Conservation (phyloP, 2,329 filamentous ascomycete species). For the Xylariaceae sp. region DNA sequence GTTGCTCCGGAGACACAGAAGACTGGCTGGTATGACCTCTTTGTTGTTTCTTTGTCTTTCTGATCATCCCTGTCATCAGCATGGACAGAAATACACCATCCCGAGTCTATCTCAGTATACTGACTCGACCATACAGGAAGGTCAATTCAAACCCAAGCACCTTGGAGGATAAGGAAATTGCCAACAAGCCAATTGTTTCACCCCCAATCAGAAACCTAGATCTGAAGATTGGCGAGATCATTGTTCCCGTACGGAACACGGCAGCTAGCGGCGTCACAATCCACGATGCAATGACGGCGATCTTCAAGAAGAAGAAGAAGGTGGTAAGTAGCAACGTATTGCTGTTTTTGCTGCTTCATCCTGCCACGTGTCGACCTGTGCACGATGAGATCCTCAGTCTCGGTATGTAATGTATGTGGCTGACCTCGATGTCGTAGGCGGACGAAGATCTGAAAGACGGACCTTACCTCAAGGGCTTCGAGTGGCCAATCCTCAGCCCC, state of each 20-base stretch:
- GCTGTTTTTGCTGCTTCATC: too few relatives aligned
- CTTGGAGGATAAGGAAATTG: constrained; percentile 77
- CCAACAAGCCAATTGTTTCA: constrained; percentile 75
- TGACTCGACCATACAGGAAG: constrained; percentile 59
- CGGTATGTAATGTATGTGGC: not conserved
- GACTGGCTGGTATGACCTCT: constrained; percentile 72
- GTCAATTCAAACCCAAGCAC: constrained; percentile 79
- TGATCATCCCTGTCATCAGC: not conserved
- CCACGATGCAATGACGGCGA: constrained; percentile 93
- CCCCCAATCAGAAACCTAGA: constrained; percentile 93
- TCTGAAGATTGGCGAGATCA: constrained; percentile 83
- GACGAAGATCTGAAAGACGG: constrained; percentile 81
- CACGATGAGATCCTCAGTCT: not conserved
- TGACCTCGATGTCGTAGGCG: constrained; percentile 48
- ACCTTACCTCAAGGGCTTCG: constrained; percentile 88
- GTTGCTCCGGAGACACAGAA: constrained; percentile 81
- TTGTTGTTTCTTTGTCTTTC: not conserved
- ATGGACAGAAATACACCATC: not conserved
- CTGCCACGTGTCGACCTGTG: not conserved
- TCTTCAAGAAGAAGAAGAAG: constrained; percentile 96
- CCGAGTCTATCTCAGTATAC: constrained; percentile 7
- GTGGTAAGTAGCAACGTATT: constrained; percentile 62
- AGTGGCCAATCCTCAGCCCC: constrained; percentile 58
- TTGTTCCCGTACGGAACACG: constrained; percentile 79
- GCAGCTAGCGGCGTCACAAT: constrained; percentile 84